phyloP scores from a whole-genome alignment of 345 rosid genomes.

The thale cress (Arabidopsis thaliana) region DNA sequence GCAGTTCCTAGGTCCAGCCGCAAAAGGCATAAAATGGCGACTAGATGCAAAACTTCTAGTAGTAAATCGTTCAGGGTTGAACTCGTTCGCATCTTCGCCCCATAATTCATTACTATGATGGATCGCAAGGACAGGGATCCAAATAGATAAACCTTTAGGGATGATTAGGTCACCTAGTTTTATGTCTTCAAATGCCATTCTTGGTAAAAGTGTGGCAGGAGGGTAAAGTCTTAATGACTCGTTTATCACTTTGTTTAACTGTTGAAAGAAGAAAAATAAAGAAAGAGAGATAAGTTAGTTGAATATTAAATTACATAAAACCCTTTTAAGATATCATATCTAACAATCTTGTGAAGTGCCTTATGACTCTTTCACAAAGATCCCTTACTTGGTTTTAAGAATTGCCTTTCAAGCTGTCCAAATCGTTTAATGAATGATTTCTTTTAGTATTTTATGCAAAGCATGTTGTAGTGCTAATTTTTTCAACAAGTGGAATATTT shows the following conservation, averaged over 20 bases:
- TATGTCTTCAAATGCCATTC: slow-evolving; percentile 92
- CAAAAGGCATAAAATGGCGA: slow-evolving; percentile 78
- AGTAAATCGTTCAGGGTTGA: slow-evolving; percentile 79
- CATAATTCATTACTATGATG: slow-evolving; percentile 86
- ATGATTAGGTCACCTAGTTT: slow-evolving; percentile 75
- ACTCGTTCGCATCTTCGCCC: slow-evolving; percentile 89
- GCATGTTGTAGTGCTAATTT: slow-evolving; percentile 44
- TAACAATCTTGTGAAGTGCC: slow-evolving; percentile 41
- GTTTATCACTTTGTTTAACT: slow-evolving; percentile 87
- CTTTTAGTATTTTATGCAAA: slow-evolving; percentile 26
- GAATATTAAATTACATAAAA: slow-evolving; percentile 31
- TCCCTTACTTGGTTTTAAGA: slow-evolving; percentile 40
- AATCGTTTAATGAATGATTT: slow-evolving; percentile 29
- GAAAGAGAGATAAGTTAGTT: slow-evolving; percentile 37
- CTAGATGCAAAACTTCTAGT: slow-evolving; percentile 53
- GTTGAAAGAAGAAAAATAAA: slow-evolving; percentile 25
- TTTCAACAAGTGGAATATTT: slow-evolving; percentile 42
- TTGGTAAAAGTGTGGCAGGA: slow-evolving; percentile 83
- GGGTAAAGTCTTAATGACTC: slow-evolving; percentile 93
- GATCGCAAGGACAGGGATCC: slow-evolving; percentile 95
- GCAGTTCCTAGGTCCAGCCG: slow-evolving; percentile 83
- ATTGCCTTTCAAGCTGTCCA: slow-evolving; percentile 46
- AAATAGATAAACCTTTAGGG: slow-evolving; percentile 89
- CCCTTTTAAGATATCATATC: slow-evolving; percentile 32
- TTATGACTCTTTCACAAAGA: slow-evolving; percentile 39